Evolutionary conservation across 2,329 filamentous ascomycete species (phyloP).

Genomic region (Colletotrichum coccodes): DNA sequence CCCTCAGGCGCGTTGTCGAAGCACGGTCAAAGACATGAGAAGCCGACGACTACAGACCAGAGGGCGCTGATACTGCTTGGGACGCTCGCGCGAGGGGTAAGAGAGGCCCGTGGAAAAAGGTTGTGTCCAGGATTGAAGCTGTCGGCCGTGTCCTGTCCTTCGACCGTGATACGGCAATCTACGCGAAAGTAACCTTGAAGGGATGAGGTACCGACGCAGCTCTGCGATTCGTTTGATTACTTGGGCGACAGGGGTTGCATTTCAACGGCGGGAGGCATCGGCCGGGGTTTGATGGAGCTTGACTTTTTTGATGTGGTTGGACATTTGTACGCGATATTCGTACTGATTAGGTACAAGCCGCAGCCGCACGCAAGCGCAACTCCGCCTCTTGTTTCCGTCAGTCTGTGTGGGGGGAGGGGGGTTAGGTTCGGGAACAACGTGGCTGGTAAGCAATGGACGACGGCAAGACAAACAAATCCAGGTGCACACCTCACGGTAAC

Average conservation of each 20-base stretch:
- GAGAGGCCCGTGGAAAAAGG: neutral
- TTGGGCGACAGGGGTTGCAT: neutral
- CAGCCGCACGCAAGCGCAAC: neutral
- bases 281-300: neutral
- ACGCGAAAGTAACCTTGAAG: neutral
- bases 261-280: neutral
- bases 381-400: neutral
- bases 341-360: neutral
- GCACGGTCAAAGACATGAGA: constrained; percentile 17
- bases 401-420: too few relatives aligned
- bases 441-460: neutral
- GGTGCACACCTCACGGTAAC: too few relatives aligned
- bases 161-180: neutral
- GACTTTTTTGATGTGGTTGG: neutral
- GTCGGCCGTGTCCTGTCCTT: neutral
- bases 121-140: neutral
- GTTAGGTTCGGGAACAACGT: neutral
- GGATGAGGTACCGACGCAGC: neutral
- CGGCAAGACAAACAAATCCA: neutral
- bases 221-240: neutral
- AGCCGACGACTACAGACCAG: neutral
- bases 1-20: constrained; percentile 19
- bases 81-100: neutral
- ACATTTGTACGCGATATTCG: neutral
- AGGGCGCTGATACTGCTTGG: neutral